A percentile compares a stretch with the other conserved stretches of the same genome.
Conservation (phyloP, 2,329 filamentous ascomycete species). For the Fusarium decemcellulare region DNA sequence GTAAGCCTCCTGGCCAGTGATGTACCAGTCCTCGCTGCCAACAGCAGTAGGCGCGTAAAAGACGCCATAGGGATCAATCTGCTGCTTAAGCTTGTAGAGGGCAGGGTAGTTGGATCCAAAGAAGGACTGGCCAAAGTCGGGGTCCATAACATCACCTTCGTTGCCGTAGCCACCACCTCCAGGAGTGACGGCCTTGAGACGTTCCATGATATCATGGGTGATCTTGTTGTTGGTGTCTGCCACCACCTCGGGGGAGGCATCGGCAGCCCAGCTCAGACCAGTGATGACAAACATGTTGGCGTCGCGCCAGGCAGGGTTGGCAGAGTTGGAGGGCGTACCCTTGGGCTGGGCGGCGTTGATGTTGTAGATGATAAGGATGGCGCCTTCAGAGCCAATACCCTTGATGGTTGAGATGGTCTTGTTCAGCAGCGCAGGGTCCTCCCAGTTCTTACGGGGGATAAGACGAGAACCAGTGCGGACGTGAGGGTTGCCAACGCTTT, state of each 20-base stretch:
- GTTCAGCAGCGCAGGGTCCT: conserved; percentile 23
- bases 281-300: conserved; percentile 54
- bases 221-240: conserved; percentile 48
- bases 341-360: conserved; percentile 39
- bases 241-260: conserved; percentile 19
- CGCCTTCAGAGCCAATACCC: conserved; percentile 23
- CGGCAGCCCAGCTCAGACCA: conserved; percentile 41
- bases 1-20: conserved; percentile 27
- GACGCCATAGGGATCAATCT: conserved; percentile 52
- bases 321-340: conserved; percentile 51
- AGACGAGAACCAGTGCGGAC: conserved; percentile 46
- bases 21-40: conserved; percentile 55
- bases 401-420: conserved; percentile 31
- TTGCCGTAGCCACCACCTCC: conserved; percentile 47
- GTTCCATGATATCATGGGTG: conserved; percentile 34
- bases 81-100: conserved; percentile 53
- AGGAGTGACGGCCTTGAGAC: conserved; percentile 42
- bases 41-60: conserved; percentile 55
- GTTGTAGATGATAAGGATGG: conserved; percentile 31
- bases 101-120: conserved; percentile 54
- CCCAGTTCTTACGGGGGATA: conserved; percentile 45
- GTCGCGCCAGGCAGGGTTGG: conserved; percentile 59
- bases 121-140: conserved; percentile 53
- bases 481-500: conserved; percentile 43
- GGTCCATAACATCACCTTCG: conserved; percentile 55